Evolutionary conservation across 192 early-diverging fungal genomes (phyloP).

Genomic region (Pilaira anomala): DNA sequence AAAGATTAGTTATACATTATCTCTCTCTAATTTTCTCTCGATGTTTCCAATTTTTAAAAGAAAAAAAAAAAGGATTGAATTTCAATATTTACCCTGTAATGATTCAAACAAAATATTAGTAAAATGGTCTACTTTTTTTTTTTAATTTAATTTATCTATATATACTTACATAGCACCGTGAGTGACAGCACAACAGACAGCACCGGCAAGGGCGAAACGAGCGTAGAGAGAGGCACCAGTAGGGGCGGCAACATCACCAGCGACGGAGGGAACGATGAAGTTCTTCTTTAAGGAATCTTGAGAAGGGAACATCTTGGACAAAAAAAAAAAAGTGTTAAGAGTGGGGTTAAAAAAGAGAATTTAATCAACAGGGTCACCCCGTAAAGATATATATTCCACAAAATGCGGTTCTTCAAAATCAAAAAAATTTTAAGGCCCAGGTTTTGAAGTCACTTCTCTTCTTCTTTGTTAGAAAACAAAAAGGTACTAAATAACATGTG

Average conservation of each 20-base stretch:
- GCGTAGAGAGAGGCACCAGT: conserved; percentile 52
- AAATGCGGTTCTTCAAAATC: too few species aligned
- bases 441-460: too few species aligned
- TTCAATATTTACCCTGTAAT: conserved; percentile 8
- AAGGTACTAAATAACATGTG: too few species aligned
- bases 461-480: too few species aligned
- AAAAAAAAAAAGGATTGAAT: background rate
- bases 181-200: conserved; percentile 57
- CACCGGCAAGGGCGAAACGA: conserved; percentile 58
- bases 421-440: too few species aligned
- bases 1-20: background rate
- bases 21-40: too few species aligned
- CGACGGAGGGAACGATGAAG: conserved; percentile 35
- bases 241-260: conserved; percentile 38
- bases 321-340: conserved; percentile 9
- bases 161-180: conserved; percentile 50
- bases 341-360: conserved; percentile 7
- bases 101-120: background rate
- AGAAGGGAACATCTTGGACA: conserved; percentile 31
- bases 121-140: background rate
- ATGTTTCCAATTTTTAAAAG: too few species aligned
- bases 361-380: background rate
- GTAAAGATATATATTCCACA: too few species aligned
- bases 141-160: background rate
- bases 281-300: conserved; percentile 36